Evolutionary conservation across 768 basidiomycete genomes (phyloP).

Genomic region (Amanita molliuscula): DNA sequence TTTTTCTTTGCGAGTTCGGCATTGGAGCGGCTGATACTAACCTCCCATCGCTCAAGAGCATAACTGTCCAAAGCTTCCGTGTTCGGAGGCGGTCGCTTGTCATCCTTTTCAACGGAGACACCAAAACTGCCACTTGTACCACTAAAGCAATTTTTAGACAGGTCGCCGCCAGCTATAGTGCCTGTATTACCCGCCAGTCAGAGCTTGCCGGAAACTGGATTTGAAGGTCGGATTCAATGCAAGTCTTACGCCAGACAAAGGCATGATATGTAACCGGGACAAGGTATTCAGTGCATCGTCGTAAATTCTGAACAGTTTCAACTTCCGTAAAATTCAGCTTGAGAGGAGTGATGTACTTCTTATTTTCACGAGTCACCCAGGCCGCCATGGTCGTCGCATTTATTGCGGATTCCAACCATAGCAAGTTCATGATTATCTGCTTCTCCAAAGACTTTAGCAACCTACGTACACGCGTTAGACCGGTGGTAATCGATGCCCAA

Average conservation of each 20-base stretch:
- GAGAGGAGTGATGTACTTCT: slow-evolving; percentile 37
- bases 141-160: slow-evolving; percentile 24
- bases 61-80: slow-evolving; percentile 66
- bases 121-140: slow-evolving; percentile 81
- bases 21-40: slow-evolving; percentile 18
- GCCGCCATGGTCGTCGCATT: slow-evolving; percentile 55
- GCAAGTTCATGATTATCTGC: slow-evolving; percentile 77
- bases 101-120: slow-evolving; percentile 56
- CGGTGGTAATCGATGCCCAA: slow-evolving; percentile 9
- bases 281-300: slow-evolving; percentile 58
- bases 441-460: slow-evolving; percentile 70
- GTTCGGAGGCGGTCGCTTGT: slow-evolving; percentile 41
- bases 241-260: slow-evolving; percentile 48
- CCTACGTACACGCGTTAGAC: slow-evolving; percentile 26
- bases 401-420: slow-evolving; percentile 80
- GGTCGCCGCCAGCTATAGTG: not conserved
- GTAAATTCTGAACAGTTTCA: slow-evolving; percentile 44
- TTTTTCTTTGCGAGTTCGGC: not conserved
- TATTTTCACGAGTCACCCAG: slow-evolving; percentile 69
- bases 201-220: slow-evolving; percentile 67
- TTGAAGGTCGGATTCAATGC: slow-evolving; percentile 71
- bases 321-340: slow-evolving; percentile 5
- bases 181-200: slow-evolving; percentile 70
- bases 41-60: slow-evolving; percentile 89
- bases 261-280: slow-evolving; percentile 58